Evolutionary conservation across 1,284 basidiomycete species (phyloP).

Genomic region (Ustilago trichophora): DNA sequence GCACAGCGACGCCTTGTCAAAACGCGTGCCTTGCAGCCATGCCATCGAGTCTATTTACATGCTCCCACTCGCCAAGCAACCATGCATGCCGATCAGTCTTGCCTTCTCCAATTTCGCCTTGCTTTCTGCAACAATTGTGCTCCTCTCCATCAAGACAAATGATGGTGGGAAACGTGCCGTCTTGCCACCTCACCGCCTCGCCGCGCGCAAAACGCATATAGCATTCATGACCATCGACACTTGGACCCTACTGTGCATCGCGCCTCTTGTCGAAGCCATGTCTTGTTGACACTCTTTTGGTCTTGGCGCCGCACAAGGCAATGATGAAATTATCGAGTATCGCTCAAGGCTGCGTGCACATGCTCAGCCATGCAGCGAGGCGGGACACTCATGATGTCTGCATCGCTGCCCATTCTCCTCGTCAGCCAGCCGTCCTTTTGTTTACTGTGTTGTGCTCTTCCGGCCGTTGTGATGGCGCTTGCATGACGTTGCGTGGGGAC

Average conservation of each 20-base stretch:
- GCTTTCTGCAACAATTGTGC: no score
- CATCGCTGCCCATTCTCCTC: background rate
- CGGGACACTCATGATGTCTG: background rate
- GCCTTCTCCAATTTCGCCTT: no score
- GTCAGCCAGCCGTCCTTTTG: background rate
- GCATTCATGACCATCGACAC: background rate
- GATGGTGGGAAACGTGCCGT: no score
- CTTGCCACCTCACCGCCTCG: background rate
- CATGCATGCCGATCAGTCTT: background rate
- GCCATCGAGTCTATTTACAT: background rate
- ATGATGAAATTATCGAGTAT: no score
- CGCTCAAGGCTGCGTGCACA: background rate
- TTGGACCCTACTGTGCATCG: background rate
- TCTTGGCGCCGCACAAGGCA: background rate
- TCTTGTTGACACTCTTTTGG: background rate
- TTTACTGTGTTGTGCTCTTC: background rate
- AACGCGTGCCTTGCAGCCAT: conserved; percentile 26
- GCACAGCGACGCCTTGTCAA: background rate
- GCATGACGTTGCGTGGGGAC: background rate
- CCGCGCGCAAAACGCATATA: no score
- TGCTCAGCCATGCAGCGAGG: background rate
- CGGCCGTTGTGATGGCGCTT: background rate
- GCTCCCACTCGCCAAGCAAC: background rate
- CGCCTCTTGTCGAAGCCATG: no score
- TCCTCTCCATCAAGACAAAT: background rate